Base-by-base conservation (phyloP, 163 green algal species). In the Chloromonas sp. region DNA sequence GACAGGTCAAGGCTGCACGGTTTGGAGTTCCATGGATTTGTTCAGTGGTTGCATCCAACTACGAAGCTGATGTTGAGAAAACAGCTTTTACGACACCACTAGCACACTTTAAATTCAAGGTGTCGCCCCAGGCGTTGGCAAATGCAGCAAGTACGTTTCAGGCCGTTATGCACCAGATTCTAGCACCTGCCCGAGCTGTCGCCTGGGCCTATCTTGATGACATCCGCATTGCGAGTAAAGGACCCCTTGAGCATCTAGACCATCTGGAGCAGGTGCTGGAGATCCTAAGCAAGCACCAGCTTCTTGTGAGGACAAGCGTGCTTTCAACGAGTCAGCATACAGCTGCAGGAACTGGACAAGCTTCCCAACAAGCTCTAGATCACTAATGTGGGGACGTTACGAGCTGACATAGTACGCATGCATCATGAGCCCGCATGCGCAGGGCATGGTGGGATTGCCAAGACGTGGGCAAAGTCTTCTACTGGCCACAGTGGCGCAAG, bases 181-280 rank as follows among this genome's bases (percentile, higher is more conserved):
- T 84, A 58, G 58, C 62, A 62, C n/a, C 58, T 78, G 3, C 78
- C 36, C 78, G 90, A 71, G 85, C 91, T 2, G 93, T 89, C 83
- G 85, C 93, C 1, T 1, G 93, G 2, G 87, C 94, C 0, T 97
- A 94, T 77, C 70, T 96, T 11, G 92, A 96, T 84, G 94, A 97
- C 81, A 91, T 96, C 57, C 81, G 96, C 0, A 86, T 97, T 0
- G 94, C 88, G 78, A 89, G 76, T 3, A 85, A 84, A n/a, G 88
- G 81, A 0, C 58, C 79, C 59, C 89, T 89, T 14, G 86, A 93
- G n/a, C 94, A 97, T 84, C 0, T 86, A 0, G 2, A 86, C 5
- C 88, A 96, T 82, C 15, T 95, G 1, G 11, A 83, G 3, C 3
- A 70, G 1, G 90, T 96, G 0, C 70, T 96, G 2, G 2, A 86